These are phyloP conservation scores for Alloascoidea hylecoeti DNA, from an alignment of 805 yeast species.

Conservation along the genomic window DNA sequence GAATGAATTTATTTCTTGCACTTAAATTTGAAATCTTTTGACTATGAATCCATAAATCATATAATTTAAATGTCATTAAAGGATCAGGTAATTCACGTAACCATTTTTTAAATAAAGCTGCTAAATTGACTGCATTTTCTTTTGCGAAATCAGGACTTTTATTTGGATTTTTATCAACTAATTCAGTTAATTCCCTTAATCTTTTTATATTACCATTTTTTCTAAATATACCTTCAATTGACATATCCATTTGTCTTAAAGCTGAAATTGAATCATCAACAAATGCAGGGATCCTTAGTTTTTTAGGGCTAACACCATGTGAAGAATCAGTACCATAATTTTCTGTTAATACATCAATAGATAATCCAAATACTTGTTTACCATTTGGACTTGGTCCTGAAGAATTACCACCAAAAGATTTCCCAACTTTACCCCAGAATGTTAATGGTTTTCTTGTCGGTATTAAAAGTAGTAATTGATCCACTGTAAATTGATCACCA, in stretches of 20 bases:
- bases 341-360: slow-evolving; percentile 52
- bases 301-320: slow-evolving; percentile 68
- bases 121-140: slow-evolving; percentile 83
- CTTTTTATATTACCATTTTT: slow-evolving; percentile 90
- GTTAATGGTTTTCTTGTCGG: background rate
- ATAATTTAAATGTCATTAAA: slow-evolving; percentile 58
- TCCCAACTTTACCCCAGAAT: slow-evolving; percentile 14
- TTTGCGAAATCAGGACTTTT: slow-evolving; percentile 53
- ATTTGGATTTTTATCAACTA: slow-evolving; percentile 61
- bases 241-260: slow-evolving; percentile 81
- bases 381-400: background rate
- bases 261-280: slow-evolving; percentile 79
- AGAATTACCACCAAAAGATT: slow-evolving; percentile 17
- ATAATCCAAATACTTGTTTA: slow-evolving; percentile 60
- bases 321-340: slow-evolving; percentile 75
- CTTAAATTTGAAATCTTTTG: slow-evolving; percentile 21
- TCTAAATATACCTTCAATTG: slow-evolving; percentile 92
- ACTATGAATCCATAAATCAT: slow-evolving; percentile 66
- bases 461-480: background rate
- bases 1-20: background rate
- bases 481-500: background rate
- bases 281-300: slow-evolving; percentile 68
- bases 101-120: slow-evolving; percentile 86
- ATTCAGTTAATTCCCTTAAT: slow-evolving; percentile 56
- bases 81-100: slow-evolving; percentile 90